Evolutionary conservation across 768 basidiomycete genomes (phyloP), one percentile per base, ranked within the genome.

Genomic region (Trametes cingulata): DNA sequence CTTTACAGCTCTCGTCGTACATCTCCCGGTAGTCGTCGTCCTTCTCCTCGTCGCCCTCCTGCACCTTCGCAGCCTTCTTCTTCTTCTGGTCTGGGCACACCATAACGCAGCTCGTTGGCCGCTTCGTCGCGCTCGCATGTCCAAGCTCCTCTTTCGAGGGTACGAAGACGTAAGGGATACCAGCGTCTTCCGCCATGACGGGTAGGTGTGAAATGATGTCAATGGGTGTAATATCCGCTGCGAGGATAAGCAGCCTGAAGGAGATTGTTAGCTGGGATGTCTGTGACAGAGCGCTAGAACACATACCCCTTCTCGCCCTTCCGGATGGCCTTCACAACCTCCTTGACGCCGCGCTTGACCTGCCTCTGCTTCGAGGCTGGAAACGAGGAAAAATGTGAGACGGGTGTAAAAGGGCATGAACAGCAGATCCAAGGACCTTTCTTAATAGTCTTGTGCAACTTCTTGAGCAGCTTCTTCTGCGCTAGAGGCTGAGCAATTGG

Each of bases 181-280:
- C 80, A 10, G 93, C 90, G 73, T 99, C 97, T 78, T 99, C 97
- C 47, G 92, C 89, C 71, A 99, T 79, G 10, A 98, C 80, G 6
- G 97, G 97, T 51, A 99, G 80, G 77, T 98, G 97, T 35, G 95
- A 95, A 68, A 98, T 95, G 66, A 99, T 97, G 77, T 99, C 97
- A 69, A 98, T 90, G 12, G 97, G 97, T 61, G 92, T 96, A 73
- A 98, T 98, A 75, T 98, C 96, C 39, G 90, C 95, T 4, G 97
- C 97, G 60, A 99, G 85, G 58, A 99, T 77, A 29, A 99, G 84
- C 35, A 99, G 78, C 20, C 94, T 95, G 65, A 1, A 39, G 14
- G 40, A 33, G 29, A 19, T 7, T 52, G 57, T n/a, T 54, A 42
- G 52, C n/a, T 22, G 27, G 47, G 19, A 35, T 37, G 20, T 19